Percentiles rank a stretch among this genome's conserved stretches.
These are phyloP conservation scores for Euptelea pleiosperma DNA, from an alignment of 164 flowering plant species.

Conservation along the genomic window DNA sequence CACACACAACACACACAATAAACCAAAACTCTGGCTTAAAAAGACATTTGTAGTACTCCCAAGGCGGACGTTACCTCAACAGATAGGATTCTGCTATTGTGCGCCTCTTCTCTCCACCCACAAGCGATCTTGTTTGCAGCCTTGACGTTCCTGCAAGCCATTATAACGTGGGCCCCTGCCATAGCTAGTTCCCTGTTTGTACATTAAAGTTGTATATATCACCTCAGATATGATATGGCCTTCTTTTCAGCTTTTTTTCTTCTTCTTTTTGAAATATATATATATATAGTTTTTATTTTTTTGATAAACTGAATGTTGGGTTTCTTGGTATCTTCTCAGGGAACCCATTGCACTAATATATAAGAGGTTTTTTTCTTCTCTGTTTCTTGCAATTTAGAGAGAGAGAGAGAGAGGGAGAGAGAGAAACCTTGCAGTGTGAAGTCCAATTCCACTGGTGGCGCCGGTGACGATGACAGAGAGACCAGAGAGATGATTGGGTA, in stretches of 20 bases:
- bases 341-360: too few relatives aligned
- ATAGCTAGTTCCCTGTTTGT: slow-evolving; percentile 64
- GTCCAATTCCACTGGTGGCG: slow-evolving; percentile 37
- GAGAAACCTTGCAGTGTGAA: slow-evolving; percentile 30
- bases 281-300: too few relatives aligned
- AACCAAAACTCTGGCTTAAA: too few relatives aligned
- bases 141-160: slow-evolving; percentile 79
- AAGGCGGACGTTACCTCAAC: slow-evolving; percentile 21
- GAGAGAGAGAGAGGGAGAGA: slow-evolving; percentile 12
- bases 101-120: slow-evolving; percentile 23
- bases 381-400: background rate
- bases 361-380: too few relatives aligned
- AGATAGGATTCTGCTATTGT: slow-evolving; percentile 7
- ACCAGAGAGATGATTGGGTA: slow-evolving; percentile 18
- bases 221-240: too few relatives aligned
- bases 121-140: slow-evolving; percentile 42
- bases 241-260: too few relatives aligned
- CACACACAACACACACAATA: too few relatives aligned
- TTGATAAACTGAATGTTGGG: too few relatives aligned
- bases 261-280: too few relatives aligned
- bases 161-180: slow-evolving; percentile 75
- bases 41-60: too few relatives aligned
- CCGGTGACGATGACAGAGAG: slow-evolving; percentile 33
- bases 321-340: too few relatives aligned
- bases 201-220: too few relatives aligned